Evolutionary conservation across 2,329 filamentous ascomycete genomes (phyloP), one percentile per base, ranked within the genome.

Genomic region (Clarireedia monteithiana): DNA sequence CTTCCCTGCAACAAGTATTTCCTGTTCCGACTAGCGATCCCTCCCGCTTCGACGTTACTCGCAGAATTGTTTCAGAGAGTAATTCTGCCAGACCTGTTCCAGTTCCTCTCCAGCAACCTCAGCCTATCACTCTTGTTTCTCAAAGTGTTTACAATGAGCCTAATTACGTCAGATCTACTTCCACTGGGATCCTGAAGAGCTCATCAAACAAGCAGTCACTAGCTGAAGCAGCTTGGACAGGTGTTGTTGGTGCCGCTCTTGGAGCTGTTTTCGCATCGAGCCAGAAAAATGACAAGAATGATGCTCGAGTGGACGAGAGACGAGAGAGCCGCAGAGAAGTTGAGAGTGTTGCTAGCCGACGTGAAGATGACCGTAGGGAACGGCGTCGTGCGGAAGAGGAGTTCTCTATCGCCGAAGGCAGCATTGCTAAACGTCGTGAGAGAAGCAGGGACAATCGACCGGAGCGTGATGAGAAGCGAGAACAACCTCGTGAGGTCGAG

Each of bases 31-130:
- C 85, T 1, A 78, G 78, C 3, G 88, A 91, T 60, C 82, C 83
- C 6, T 75, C 72, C 20, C 76, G 73, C 26, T 85, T 85, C 62
- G 84, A 89, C 60, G 80, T 77, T 49, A 73, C 71, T 26, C 75
- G 76, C 34, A 74, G 72, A 23, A 80, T 82, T 39, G 66, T 75
- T n/a, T 68, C 75, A 14, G 75, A 75, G 56, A 70, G 55, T n/a
- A 38, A 34, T n/a, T 72, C 69, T 17, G 67, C 71, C 15, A 77
- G 81, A 44, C 80, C 84, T 5, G 81, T 75, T 5, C 76, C 82
- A 0, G 78, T 90, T 34, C 83, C 85, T 10, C 76, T 96, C n/a
- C 87, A 94, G 68, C 89, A 95, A 64, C 91, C 91, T 2, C 86
- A 91, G 63, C 91, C 91, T 2, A 80, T 89, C 57, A 77, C 80